Percentiles rank a stretch among this genome's conserved stretches.
These are phyloP conservation scores for Nothomitra cinnamomea DNA, from an alignment of 2,329 filamentous ascomycete species.

Conservation along the genomic window DNA sequence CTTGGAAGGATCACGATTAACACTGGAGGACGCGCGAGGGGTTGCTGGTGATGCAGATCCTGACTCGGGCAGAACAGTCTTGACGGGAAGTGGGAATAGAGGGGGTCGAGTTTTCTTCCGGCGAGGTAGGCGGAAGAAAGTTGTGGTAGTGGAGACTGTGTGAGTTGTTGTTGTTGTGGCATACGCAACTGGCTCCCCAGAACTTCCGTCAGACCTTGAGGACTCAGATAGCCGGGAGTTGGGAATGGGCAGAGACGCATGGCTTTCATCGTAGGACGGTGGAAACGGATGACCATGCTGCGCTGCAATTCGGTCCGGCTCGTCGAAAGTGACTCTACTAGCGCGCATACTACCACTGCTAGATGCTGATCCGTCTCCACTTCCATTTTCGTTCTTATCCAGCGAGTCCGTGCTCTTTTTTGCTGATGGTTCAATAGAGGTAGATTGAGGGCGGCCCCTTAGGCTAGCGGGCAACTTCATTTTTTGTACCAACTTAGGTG, in stretches of 20 bases:
- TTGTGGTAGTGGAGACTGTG: constrained; percentile 43
- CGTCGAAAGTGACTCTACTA: constrained; percentile 39
- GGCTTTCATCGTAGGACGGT: constrained; percentile 44
- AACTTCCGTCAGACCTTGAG: constrained; percentile 75
- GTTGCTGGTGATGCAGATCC: background rate
- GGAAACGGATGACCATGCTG: constrained; percentile 27
- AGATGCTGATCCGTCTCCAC: constrained; percentile 6
- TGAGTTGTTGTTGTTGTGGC: constrained; percentile 45
- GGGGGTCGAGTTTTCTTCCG: constrained; percentile 57
- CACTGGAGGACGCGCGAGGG: constrained; percentile 28
- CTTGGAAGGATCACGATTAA: constrained; percentile 11
- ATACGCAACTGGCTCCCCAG: constrained; percentile 45
- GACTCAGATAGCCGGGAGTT: constrained; percentile 63
- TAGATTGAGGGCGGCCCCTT: background rate
- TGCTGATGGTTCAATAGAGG: constrained; percentile 3
- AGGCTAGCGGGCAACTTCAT: constrained; percentile 2
- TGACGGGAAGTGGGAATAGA: constrained; percentile 79
- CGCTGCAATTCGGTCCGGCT: constrained; percentile 36
- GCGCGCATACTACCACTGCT: background rate
- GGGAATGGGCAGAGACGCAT: constrained; percentile 45
- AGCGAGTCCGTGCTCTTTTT: constrained; percentile 21
- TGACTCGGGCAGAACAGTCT: constrained; percentile 35
- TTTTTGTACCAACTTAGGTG: constrained; percentile 17
- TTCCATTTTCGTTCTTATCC: constrained; percentile 18
- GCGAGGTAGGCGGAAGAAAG: constrained; percentile 68